Conservation (phyloP, 1,139 yeast species). For the Candida smagusa region DNA sequence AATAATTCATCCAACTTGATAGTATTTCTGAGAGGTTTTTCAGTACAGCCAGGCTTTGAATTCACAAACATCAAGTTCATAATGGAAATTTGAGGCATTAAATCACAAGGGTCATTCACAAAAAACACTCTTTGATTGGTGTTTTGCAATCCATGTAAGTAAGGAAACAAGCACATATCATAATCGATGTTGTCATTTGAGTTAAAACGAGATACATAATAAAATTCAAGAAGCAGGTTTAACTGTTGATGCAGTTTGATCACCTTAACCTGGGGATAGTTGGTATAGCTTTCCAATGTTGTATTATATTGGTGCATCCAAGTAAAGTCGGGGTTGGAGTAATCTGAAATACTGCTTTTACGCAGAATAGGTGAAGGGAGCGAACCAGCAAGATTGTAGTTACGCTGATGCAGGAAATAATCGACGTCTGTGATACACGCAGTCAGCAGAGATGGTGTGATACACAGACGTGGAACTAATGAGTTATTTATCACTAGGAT, state of each 20-base stretch:
- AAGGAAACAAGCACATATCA: slow-evolving; percentile 28
- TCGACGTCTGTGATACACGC: slow-evolving; percentile 9
- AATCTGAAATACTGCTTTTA: slow-evolving; percentile 12
- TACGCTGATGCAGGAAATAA: slow-evolving; percentile 6
- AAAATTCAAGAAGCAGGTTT: slow-evolving; percentile 22
- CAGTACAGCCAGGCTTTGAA: slow-evolving; percentile 2
- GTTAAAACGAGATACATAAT: slow-evolving; percentile 16
- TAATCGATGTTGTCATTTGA: slow-evolving; percentile 5
- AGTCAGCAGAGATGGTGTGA: slow-evolving; percentile 13
- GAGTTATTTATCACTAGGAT: slow-evolving; percentile 12
- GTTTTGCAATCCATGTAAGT: slow-evolving; percentile 33
- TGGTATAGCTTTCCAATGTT: slow-evolving; percentile 9
- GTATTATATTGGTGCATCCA: slow-evolving; percentile 14
- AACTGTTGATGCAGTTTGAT: slow-evolving; percentile 16
- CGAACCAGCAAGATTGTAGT: slow-evolving; percentile 2
- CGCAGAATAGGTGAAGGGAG: slow-evolving; percentile 8
- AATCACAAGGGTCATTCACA: slow-evolving; percentile 8
- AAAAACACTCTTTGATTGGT: slow-evolving; percentile 28
- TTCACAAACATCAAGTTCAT: slow-evolving; percentile 20
- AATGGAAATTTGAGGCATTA: slow-evolving; percentile 7
- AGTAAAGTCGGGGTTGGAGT: slow-evolving; percentile 5
- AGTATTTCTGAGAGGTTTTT: slow-evolving; percentile 18
- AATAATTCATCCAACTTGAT: slow-evolving; percentile 21
- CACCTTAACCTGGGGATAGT: slow-evolving; percentile 10
- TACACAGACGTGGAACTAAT: slow-evolving; percentile 15